Conservation (phyloP, 1,284 basidiomycete species). For the Cryptococcus deneoformans region DNA sequence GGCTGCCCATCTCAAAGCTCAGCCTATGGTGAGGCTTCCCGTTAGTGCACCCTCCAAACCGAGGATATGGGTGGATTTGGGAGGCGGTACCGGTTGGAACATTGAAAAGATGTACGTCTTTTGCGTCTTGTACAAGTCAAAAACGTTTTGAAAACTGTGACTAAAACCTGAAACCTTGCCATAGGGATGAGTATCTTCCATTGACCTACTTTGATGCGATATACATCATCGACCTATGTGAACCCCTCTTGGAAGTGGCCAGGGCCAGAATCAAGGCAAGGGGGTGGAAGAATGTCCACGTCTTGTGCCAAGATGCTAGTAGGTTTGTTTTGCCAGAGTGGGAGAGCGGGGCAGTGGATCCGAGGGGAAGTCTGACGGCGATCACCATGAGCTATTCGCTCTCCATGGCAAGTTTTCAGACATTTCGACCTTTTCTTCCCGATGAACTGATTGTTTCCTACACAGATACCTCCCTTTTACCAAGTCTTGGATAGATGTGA, state of each 20-base stretch:
- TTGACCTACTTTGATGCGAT: conserved; percentile 64
- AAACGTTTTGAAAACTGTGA: too few relatives aligned
- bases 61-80: conserved; percentile 74
- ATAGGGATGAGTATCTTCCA: conserved; percentile 68
- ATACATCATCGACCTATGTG: conserved; percentile 73
- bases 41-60: conserved; percentile 22
- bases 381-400: conserved; percentile 70
- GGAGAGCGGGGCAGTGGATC: conserved; percentile 54
- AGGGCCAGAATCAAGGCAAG: conserved; percentile 63
- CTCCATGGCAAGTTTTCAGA: conserved; percentile 58
- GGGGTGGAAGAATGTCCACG: conserved; percentile 72
- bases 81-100: conserved; percentile 79
- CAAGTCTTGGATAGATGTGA: conserved; percentile 68
- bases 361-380: conserved; percentile 59
- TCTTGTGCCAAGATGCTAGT: conserved; percentile 71
- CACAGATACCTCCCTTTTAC: conserved; percentile 68
- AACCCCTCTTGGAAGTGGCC: conserved; percentile 70
- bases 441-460: too few relatives aligned
- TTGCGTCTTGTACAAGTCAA: neutral
- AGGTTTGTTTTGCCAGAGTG: conserved; percentile 66
- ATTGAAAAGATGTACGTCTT: conserved; percentile 63
- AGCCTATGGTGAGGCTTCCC: conserved; percentile 14
- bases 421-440: too few relatives aligned
- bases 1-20: conserved; percentile 62
- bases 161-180: conserved; percentile 12